Conservation (phyloP, 371 early-diverging fungal genomes). For the Mucor mucedo region DNA sequence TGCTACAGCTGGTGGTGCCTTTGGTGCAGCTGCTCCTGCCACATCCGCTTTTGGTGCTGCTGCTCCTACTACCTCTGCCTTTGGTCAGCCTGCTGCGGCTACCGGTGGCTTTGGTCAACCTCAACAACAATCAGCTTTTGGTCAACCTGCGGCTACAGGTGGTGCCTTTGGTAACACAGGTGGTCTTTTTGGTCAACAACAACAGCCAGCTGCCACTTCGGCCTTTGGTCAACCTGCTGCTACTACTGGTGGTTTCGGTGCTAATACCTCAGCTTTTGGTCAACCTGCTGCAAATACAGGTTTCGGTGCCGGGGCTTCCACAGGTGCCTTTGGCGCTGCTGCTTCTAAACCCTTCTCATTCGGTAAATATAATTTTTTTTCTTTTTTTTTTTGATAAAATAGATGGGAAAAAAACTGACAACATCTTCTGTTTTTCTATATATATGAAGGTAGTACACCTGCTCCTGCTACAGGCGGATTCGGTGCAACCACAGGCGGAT, state of each 20-base stretch:
- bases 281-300: slow-evolving; percentile 34
- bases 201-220: slow-evolving; percentile 29
- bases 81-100: slow-evolving; percentile 32
- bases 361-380: slow-evolving; percentile 32
- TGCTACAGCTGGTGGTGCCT: slow-evolving; percentile 48
- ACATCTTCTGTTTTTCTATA: background rate
- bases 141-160: slow-evolving; percentile 30
- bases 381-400: background rate
- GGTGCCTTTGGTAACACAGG: slow-evolving; percentile 50
- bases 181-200: slow-evolving; percentile 38
- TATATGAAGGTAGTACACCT: slow-evolving; percentile 20
- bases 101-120: slow-evolving; percentile 25
- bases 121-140: slow-evolving; percentile 40
- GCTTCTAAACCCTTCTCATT: slow-evolving; percentile 46
- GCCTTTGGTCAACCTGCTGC: slow-evolving; percentile 36
- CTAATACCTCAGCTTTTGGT: slow-evolving; percentile 41
- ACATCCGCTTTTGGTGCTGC: slow-evolving; percentile 46
- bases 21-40: slow-evolving; percentile 53
- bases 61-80: slow-evolving; percentile 26
- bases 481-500: slow-evolving; percentile 36
- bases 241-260: slow-evolving; percentile 21
- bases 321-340: slow-evolving; percentile 34
- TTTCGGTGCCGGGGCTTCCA: slow-evolving; percentile 35
- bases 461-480: slow-evolving; percentile 21
- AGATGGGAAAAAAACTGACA: background rate